A percentile compares a stretch with the other conserved stretches of the same genome.
Evolutionary conservation across 1,284 basidiomycete species (phyloP).

Genomic region (Heliocybe sulcata): DNA sequence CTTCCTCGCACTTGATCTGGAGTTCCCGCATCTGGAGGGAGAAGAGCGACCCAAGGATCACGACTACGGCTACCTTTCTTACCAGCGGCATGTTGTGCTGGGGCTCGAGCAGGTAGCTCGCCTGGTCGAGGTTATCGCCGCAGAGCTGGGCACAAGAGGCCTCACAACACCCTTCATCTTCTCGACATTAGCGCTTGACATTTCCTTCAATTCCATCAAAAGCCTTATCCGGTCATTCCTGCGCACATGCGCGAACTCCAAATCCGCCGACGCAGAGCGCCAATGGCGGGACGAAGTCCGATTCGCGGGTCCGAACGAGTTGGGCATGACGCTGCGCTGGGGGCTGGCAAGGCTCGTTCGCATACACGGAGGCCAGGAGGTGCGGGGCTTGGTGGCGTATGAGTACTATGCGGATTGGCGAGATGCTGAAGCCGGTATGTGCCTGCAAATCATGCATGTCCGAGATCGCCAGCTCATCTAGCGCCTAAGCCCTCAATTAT

Average conservation of each 20-base stretch:
- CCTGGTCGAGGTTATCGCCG: conserved; percentile 63
- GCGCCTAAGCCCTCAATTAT: conserved; percentile 47
- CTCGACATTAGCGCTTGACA: conserved; percentile 78
- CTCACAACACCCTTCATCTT: conserved; percentile 87
- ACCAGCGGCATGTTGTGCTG: conserved; percentile 66
- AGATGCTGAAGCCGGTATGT: conserved; percentile 68
- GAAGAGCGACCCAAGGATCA: conserved; percentile 23
- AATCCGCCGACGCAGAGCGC: conserved; percentile 34
- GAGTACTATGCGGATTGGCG: conserved; percentile 75
- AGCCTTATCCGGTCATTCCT: conserved; percentile 75
- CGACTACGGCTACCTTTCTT: conserved; percentile 70
- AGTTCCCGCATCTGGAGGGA: conserved; percentile 28
- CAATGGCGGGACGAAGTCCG: conserved; percentile 73
- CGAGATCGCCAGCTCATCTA: conserved; percentile 7
- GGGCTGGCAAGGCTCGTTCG: conserved; percentile 69
- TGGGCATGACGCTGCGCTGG: conserved; percentile 86
- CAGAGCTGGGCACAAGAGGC: conserved; percentile 68
- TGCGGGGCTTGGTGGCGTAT: conserved; percentile 71
- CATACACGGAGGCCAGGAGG: conserved; percentile 55
- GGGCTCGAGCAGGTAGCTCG: conserved; percentile 67
- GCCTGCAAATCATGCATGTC: conserved; percentile 8
- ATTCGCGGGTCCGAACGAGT: conserved; percentile 78
- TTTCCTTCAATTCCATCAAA: conserved; percentile 64
- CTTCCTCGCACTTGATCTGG: conserved; percentile 54
- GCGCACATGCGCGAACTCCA: conserved; percentile 34